A percentile compares a stretch with the other conserved stretches of the same genome.
phyloP scores from a whole-genome alignment of 2,329 filamentous ascomycete species.

The Aureobasidium zeae region DNA sequence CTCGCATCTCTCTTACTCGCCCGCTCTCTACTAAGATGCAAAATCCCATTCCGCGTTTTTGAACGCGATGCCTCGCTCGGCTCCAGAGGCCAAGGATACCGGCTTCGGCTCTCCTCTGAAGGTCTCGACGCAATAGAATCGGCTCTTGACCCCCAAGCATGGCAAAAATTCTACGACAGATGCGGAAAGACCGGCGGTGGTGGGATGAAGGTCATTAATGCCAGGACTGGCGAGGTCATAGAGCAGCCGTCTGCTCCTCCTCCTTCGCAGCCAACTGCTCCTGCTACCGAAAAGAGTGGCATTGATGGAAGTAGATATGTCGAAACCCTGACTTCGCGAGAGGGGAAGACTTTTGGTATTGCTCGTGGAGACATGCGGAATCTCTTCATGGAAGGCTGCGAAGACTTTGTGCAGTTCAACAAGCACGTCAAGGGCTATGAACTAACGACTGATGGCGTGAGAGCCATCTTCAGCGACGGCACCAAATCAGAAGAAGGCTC shows the following conservation, averaged over 20 bases:
- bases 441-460: slow-evolving; percentile 45
- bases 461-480: slow-evolving; percentile 51
- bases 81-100: slow-evolving; percentile 55
- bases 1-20: slow-evolving; percentile 33
- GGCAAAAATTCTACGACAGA: slow-evolving; percentile 47
- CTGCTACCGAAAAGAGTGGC: slow-evolving; percentile 16
- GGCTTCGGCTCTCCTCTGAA: slow-evolving; percentile 48
- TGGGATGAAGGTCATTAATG: slow-evolving; percentile 45
- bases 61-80: slow-evolving; percentile 40
- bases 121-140: slow-evolving; percentile 53
- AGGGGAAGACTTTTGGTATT: slow-evolving; percentile 52
- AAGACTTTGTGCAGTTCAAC: slow-evolving; percentile 47
- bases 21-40: slow-evolving; percentile 28
- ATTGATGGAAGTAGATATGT: slow-evolving; percentile 15
- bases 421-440: slow-evolving; percentile 52
- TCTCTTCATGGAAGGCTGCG: slow-evolving; percentile 49
- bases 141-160: slow-evolving; percentile 39
- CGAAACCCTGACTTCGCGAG: slow-evolving; percentile 40
- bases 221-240: slow-evolving; percentile 43
- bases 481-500: slow-evolving; percentile 49
- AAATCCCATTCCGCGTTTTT: slow-evolving; percentile 34
- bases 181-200: slow-evolving; percentile 52
- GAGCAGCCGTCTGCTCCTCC: slow-evolving; percentile 3
- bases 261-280: too few species aligned
- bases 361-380: slow-evolving; percentile 54